These are phyloP conservation scores for Chrysochromulina tobinii DNA, from an alignment of 78 protist genomes.

Conservation along the genomic window DNA sequence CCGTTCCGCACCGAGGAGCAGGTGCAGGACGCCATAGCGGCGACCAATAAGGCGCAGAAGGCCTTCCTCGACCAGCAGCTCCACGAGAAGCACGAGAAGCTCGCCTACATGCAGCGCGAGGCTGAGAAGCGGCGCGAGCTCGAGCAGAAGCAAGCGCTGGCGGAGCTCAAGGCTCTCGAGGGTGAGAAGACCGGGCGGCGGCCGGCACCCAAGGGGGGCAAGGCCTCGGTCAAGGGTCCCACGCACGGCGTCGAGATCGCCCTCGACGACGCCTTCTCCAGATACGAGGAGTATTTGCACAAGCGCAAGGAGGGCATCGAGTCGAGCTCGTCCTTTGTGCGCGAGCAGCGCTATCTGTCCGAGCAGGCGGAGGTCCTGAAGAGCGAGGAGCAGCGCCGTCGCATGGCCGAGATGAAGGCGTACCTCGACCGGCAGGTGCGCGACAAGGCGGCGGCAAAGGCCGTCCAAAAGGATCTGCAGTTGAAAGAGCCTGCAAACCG, in stretches of 20 bases:
- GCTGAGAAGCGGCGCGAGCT: background rate
- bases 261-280: background rate
- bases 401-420: background rate
- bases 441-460: background rate
- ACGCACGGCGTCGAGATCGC: background rate
- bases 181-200: background rate
- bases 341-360: background rate
- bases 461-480: background rate
- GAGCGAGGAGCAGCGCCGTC: background rate
- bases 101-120: background rate
- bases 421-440: background rate
- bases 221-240: background rate
- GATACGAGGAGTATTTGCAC: background rate
- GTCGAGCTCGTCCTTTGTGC: background rate
- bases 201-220: background rate
- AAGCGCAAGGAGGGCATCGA: background rate
- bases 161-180: background rate
- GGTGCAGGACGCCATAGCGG: background rate
- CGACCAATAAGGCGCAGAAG: background rate
- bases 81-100: background rate
- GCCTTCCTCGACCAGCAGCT: background rate
- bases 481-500: background rate
- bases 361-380: constrained; percentile 2
- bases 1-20: constrained; percentile 6
- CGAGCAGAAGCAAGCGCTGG: background rate